These are phyloP conservation scores for Dactylellina drechsleri DNA, from an alignment of 2,329 filamentous ascomycete genomes.

Conservation along the genomic window DNA sequence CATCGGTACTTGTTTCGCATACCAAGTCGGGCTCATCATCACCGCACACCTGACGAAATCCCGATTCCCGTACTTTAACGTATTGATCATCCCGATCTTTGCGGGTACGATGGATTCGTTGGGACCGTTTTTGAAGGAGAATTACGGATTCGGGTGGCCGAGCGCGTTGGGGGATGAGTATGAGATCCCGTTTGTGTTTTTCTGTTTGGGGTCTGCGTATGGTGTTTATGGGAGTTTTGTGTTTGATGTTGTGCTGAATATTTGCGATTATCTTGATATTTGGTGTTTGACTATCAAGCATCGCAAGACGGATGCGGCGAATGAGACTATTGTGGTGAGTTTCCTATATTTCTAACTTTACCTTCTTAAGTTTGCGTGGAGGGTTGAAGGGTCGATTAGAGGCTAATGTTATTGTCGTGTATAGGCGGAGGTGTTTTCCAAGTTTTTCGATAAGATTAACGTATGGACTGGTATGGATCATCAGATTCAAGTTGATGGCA, in stretches of 20 bases:
- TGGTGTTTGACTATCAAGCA: constrained; percentile 99
- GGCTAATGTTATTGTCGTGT: constrained; percentile 18
- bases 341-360: constrained; percentile 5
- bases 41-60: constrained; percentile 89
- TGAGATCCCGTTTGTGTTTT: constrained; percentile 90
- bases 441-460: constrained; percentile 44
- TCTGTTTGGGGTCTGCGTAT: constrained; percentile 82
- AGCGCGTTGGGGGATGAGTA: constrained; percentile 79
- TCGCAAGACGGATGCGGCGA: constrained; percentile 51
- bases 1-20: constrained; percentile 89
- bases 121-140: constrained; percentile 73
- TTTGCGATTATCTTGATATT: constrained; percentile 97
- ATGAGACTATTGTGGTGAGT: constrained; percentile 53
- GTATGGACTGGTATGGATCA: constrained; percentile 30
- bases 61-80: constrained; percentile 88
- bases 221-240: constrained; percentile 98
- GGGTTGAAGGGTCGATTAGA: too few species aligned
- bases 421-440: constrained; percentile 49
- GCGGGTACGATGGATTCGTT: constrained; percentile 82
- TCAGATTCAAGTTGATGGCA: constrained; percentile 3
- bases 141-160: constrained; percentile 73
- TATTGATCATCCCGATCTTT: constrained; percentile 79
- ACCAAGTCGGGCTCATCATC: constrained; percentile 95
- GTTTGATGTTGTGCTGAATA: constrained; percentile 94
- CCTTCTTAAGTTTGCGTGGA: background rate